phyloP scores from a whole-genome alignment of 768 basidiomycete species.

The Clavaria fumosa region DNA sequence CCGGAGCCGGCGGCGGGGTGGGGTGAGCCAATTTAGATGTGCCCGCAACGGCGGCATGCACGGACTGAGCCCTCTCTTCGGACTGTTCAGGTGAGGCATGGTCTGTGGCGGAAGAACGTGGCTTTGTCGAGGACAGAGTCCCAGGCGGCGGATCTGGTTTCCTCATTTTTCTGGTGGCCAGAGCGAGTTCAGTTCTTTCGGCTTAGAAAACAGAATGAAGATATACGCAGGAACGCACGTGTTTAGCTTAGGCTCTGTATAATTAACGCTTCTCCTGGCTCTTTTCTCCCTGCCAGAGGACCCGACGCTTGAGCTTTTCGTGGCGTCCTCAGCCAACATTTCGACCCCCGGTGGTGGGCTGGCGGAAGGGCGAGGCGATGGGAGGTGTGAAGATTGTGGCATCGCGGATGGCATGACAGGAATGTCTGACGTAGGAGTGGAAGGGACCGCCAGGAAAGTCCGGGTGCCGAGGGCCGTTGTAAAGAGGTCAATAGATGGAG shows the following conservation, averaged over 20 bases:
- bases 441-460: no score
- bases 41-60: no score
- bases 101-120: no score
- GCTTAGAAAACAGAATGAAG: slow-evolving; percentile 2
- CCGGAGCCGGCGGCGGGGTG: no score
- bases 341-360: slow-evolving; percentile 16
- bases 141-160: slow-evolving; percentile 51
- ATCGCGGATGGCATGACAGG: slow-evolving; percentile 28
- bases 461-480: no score
- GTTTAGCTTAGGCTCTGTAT: slow-evolving; percentile 78
- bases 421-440: no score
- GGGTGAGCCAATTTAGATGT: no score
- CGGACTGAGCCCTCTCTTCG: no score
- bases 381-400: slow-evolving; percentile 22
- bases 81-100: no score
- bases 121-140: no score
- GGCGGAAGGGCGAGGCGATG: slow-evolving; percentile 27
- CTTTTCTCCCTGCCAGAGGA: slow-evolving; percentile 28
- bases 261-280: slow-evolving; percentile 67
- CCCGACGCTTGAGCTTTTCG: slow-evolving; percentile 12
- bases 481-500: no score
- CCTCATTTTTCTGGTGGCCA: slow-evolving; percentile 61
- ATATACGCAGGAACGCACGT: slow-evolving; percentile 59
- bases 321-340: slow-evolving; percentile 12
- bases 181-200: not conserved